Base-by-base conservation (phyloP, 192 early-diverging fungal genomes). In the Backusella morwellensis region DNA sequence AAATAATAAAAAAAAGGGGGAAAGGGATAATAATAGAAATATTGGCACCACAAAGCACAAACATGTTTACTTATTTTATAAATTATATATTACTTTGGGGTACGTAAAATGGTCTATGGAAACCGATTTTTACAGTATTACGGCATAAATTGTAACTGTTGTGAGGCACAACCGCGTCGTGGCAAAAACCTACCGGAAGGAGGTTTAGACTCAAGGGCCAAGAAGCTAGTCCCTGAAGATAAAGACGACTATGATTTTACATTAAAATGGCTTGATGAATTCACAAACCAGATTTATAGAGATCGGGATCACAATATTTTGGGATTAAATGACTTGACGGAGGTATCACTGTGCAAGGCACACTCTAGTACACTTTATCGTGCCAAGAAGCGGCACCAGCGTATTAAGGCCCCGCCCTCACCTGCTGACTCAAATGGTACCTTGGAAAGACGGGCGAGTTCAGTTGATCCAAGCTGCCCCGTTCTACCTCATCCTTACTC, bases 281-380 rank as follows among this genome's bases (percentile, higher is more conserved):
- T 76, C 78, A 77, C 79, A 21, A 56, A 83, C 26, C 34, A 54
- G 3, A 75, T 77, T 42, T 83, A 80, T 35, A 59, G 73, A 66
- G 74, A 83, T 47, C 11, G 23, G 8, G 63, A 77, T 6, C 70
- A 76, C 3, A 59, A 35, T n/a, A 44, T 78, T 19, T 23, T 75
- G 26, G 77, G 77, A 8, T 74, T 80, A 5, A 40, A 21, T 36
- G 63, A 78, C 35, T 72, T 78, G 32, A 34, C 72, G 19, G 82
- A 83, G 41, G 79, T 83, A 47, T 74, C 76, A 41, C 82, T 83
- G 26, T 83, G 82, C 63, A 83, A 83, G 44, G 82, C 82, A 32
- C 82, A 83, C 34, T 78, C 76, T 19, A 77, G 75, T 42, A 77
- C 82, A 19, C 56, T 83, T 36, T 83, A 83, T 56, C 67, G 82